Evolutionary conservation across 495 filamentous ascomycete species (phyloP), one percentile per base, ranked within the genome.

Genomic region (Niebla homalea): DNA sequence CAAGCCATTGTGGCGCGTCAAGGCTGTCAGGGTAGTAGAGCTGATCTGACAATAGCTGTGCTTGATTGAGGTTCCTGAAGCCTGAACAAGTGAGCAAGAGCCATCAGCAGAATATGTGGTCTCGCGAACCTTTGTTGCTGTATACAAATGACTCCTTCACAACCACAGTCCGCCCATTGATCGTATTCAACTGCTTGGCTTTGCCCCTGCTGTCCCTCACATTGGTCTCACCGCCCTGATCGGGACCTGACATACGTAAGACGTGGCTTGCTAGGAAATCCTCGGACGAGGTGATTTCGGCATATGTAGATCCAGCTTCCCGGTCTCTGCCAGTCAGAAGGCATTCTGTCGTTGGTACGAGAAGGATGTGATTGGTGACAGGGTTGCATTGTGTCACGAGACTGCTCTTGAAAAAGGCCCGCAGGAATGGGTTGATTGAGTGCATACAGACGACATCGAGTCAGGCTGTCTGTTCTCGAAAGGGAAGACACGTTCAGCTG

Each of bases 231-330:
- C 57, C 49, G 12, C 62, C 59, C 60, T 74, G 77, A 52, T 69
- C 67, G 38, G 70, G 67, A 43, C 75, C 72, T 21, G 85, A 81
- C 53, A 94, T 80, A 55, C 92, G 86, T 58, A 99, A 70, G 43
- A 96, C 87, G 85, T 99, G 93, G 73, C 90, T 96, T 36, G 81
- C 89, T 41, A 97, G 74, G 64, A 99, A 97, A 55, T 99, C 93
- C 55, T 99, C 93, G 37, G 81, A 86, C 49, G 75, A 75, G 59
- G 88, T 81, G 51, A 94, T 76, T 57, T 96, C 90, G 56, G 80
- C 70, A 66, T 89, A 85, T 49, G 76, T 70, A 51, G 79, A 68
- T 58, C 84, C 82, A 49, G 84, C 83, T 65, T 97, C 93, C 61
- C 83, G 77, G 64, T 99, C 93, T 73, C 86, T 85, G 60, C 84